Percentiles rank a stretch among this genome's conserved stretches.
phyloP scores from a whole-genome alignment of 176 grass and related monocot genomes.

The Hsuehochloa calcarea region DNA sequence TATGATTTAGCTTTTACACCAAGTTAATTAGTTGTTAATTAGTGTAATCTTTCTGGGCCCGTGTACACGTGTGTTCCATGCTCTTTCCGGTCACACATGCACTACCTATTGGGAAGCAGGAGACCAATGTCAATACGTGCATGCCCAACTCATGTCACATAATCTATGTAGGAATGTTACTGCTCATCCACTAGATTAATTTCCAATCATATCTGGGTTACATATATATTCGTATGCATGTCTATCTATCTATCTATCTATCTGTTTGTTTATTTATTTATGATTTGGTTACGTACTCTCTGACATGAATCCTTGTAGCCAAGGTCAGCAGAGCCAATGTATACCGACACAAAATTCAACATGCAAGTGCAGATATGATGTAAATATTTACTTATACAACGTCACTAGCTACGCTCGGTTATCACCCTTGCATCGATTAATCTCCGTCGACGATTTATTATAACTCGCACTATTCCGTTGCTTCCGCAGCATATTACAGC shows the following conservation, averaged over 20 bases:
- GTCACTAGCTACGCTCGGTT: no score
- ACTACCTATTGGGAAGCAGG: not conserved
- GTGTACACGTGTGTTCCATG: not conserved
- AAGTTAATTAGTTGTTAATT: not conserved
- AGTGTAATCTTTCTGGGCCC: conserved; percentile 6
- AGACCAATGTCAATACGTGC: not conserved
- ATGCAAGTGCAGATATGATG: no score
- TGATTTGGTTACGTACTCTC: not conserved
- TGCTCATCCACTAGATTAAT: not conserved
- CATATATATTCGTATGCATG: not conserved
- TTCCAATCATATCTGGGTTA: not conserved
- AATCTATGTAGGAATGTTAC: not conserved
- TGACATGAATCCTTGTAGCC: not conserved
- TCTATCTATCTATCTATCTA: not conserved
- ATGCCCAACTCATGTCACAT: not conserved
- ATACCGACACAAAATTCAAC: not conserved
- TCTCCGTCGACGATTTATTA: no score
- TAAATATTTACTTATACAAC: no score
- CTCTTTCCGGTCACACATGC: conserved; percentile 10
- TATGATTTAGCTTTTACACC: not conserved
- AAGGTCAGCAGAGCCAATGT: not conserved
- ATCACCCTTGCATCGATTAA: no score
- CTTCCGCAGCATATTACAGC: no score
- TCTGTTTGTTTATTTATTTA: not conserved
- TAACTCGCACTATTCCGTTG: no score